Evolutionary conservation across 805 yeast genomes (phyloP).

Genomic region (Ogataea methanolica): DNA sequence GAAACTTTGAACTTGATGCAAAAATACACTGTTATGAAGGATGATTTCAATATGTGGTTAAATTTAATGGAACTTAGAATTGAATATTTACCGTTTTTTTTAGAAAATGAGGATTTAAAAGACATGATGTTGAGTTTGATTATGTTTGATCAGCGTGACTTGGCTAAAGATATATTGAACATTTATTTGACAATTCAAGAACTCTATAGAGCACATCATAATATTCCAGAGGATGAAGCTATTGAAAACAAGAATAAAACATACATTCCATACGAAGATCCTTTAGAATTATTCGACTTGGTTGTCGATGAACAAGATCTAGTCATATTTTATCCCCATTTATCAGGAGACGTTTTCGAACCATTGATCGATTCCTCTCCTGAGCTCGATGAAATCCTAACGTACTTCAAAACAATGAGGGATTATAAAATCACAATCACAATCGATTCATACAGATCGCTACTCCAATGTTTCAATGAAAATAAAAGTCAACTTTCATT

Average conservation of each 20-base stretch:
- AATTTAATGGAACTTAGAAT: constrained; percentile 20
- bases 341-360: constrained; percentile 13
- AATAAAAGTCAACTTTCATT: constrained; percentile 5
- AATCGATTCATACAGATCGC: constrained; percentile 1
- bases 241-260: constrained; percentile 8
- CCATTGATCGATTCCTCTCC: constrained; percentile 9
- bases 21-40: constrained; percentile 7
- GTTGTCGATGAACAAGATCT: constrained; percentile 14
- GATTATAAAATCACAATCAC: constrained; percentile 3
- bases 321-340: constrained; percentile 18
- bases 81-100: constrained; percentile 6
- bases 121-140: constrained; percentile 13
- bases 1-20: constrained; percentile 13
- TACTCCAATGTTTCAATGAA: constrained; percentile 5
- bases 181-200: constrained; percentile 14
- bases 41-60: constrained; percentile 14
- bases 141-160: constrained; percentile 6
- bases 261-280: constrained; percentile 16
- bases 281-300: constrained; percentile 22
- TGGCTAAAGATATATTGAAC: constrained; percentile 19
- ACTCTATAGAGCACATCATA: constrained; percentile 8
- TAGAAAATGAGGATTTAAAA: constrained; percentile 12
- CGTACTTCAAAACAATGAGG: constrained; percentile 3
- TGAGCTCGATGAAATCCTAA: constrained; percentile 8
- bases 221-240: constrained; percentile 1